These are phyloP conservation scores for Alternaria burnsii DNA, from an alignment of 2,329 filamentous ascomycete genomes.

Conservation along the genomic window DNA sequence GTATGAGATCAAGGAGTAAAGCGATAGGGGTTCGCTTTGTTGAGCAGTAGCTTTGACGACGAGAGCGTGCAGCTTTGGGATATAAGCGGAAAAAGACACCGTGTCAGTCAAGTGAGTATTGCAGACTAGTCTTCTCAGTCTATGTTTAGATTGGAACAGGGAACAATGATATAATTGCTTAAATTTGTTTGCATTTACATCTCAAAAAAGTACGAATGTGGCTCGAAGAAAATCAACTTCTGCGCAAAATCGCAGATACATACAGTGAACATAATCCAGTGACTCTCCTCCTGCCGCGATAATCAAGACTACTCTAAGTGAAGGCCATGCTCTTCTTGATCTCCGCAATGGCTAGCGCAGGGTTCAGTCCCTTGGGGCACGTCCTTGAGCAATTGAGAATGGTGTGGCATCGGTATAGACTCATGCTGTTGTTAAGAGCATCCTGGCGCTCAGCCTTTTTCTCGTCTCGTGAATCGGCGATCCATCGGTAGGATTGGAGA, in stretches of 20 bases:
- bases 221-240: slow-evolving; percentile 9
- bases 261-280: slow-evolving; percentile 9
- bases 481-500: slow-evolving; percentile 97
- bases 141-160: not conserved
- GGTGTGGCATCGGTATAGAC: slow-evolving; percentile 97
- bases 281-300: not conserved
- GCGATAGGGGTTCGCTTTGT: not conserved
- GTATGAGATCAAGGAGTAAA: slow-evolving; percentile 10
- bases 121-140: not conserved
- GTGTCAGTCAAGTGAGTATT: not conserved
- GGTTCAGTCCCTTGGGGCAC: slow-evolving; percentile 98
- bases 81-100: not conserved
- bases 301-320: slow-evolving; percentile 29
- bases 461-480: slow-evolving; percentile 94
- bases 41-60: not conserved
- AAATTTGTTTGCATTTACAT: slow-evolving; percentile 16
- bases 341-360: slow-evolving; percentile 91
- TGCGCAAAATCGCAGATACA: slow-evolving; percentile 14
- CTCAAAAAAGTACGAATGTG: slow-evolving; percentile 19
- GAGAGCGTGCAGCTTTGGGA: not conserved
- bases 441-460: slow-evolving; percentile 86
- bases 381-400: slow-evolving; percentile 98
- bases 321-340: slow-evolving; percentile 97
- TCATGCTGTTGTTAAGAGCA: slow-evolving; percentile 98
- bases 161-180: slow-evolving; percentile 10